Conservation (phyloP, 208 protist genomes). For the Wallacemonas rigidus region DNA sequence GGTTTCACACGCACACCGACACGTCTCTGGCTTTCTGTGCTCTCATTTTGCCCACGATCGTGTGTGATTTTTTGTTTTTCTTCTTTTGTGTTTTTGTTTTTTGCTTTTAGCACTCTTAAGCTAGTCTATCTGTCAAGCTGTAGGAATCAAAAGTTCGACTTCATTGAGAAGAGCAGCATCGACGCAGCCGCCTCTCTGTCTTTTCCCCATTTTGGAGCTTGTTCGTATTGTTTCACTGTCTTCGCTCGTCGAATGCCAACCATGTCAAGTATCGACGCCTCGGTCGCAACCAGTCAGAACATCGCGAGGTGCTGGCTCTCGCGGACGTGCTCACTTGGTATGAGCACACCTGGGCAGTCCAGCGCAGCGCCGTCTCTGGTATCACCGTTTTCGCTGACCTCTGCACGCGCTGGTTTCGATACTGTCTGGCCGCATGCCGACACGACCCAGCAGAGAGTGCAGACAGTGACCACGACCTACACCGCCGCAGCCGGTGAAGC, state of each 20-base stretch:
- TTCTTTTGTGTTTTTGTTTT: slow-evolving; percentile 12
- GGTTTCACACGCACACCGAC: neutral
- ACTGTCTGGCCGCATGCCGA: no score
- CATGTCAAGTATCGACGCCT: neutral
- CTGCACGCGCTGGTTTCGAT: neutral
- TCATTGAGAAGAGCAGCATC: no score
- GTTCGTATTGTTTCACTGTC: neutral
- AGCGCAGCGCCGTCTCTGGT: neutral
- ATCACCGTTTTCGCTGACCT: slow-evolving; percentile 2
- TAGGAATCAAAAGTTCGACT: no score
- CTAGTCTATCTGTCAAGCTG: no score
- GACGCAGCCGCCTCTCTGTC: neutral
- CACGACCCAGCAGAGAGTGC: no score
- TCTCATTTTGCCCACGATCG: no score
- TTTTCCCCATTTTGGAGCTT: neutral
- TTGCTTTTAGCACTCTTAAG: neutral
- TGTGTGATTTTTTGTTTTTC: slow-evolving; percentile 17
- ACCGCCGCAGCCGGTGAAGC: no score
- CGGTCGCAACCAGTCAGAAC: neutral
- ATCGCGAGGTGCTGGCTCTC: neutral
- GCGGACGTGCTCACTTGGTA: neutral
- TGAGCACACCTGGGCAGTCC: neutral
- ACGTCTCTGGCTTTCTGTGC: no score
- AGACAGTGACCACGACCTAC: no score
- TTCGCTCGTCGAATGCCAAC: slow-evolving; percentile 1